A percentile compares a stretch with the other conserved stretches of the same genome.
These are phyloP conservation scores for Agarophyton chilense DNA, from an alignment of 23 red algal species.

Conservation along the genomic window DNA sequence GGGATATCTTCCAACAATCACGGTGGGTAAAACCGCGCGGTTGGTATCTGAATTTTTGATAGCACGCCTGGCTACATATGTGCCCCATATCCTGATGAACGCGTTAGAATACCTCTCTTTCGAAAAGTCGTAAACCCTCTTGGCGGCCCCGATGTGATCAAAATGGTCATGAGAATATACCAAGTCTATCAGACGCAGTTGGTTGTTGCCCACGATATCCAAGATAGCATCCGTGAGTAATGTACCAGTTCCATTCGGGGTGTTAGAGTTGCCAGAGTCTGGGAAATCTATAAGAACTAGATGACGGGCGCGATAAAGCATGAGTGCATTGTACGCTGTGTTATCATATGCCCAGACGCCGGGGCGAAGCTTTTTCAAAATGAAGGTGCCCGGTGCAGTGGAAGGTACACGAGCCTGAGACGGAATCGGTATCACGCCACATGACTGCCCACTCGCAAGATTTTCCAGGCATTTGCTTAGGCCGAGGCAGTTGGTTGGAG, in stretches of 20 bases:
- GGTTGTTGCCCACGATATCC: neutral
- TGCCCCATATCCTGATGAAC: conserved; percentile 19
- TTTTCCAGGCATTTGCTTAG: neutral
- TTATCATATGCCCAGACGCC: conserved; percentile 39
- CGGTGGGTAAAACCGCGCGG: neutral
- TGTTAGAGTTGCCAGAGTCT: conserved; percentile 21
- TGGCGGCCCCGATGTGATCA: conserved; percentile 56
- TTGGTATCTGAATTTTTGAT: neutral
- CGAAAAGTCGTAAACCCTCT: conserved; percentile 6
- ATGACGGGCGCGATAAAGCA: neutral
- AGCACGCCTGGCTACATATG: neutral
- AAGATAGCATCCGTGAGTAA: neutral
- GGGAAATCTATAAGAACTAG: conserved; percentile 47
- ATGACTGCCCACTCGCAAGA: neutral
- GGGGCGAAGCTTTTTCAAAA: conserved; percentile 10
- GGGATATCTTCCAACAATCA: neutral
- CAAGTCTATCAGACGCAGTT: conserved; percentile 24
- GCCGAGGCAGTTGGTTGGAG: neutral
- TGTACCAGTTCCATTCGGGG: conserved; percentile 2
- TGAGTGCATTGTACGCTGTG: conserved; percentile 1
- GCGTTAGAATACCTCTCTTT: neutral
- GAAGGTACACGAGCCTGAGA: neutral
- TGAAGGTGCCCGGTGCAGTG: neutral
- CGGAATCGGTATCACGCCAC: conserved; percentile 28
- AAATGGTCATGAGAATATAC: conserved; percentile 60